Percentiles rank a stretch among this genome's conserved stretches.
Evolutionary conservation across 2,329 filamentous ascomycete species (phyloP).

Genomic region (Colletotrichum tofieldiae): DNA sequence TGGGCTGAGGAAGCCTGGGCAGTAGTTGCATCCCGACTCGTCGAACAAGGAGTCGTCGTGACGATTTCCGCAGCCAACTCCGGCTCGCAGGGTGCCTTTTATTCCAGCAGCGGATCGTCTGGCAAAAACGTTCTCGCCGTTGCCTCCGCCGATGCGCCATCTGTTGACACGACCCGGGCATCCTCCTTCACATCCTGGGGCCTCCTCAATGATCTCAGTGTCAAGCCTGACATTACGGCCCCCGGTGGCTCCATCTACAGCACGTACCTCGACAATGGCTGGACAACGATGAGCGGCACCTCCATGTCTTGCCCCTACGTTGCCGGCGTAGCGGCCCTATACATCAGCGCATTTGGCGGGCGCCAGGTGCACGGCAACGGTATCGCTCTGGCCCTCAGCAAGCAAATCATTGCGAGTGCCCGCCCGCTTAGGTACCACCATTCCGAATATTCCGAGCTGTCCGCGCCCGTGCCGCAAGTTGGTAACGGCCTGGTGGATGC

Average conservation of each 20-base stretch:
- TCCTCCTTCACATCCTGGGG: slow-evolving; percentile 60
- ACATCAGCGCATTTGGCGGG: slow-evolving; percentile 52
- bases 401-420: slow-evolving; percentile 54
- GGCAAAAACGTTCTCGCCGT: slow-evolving; percentile 61
- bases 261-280: slow-evolving; percentile 57
- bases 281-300: slow-evolving; percentile 61
- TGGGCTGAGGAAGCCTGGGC: slow-evolving; percentile 61
- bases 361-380: slow-evolving; percentile 50
- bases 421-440: slow-evolving; percentile 47
- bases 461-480: slow-evolving; percentile 55
- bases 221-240: slow-evolving; percentile 61
- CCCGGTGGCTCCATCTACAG: slow-evolving; percentile 60
- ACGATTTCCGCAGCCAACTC: slow-evolving; percentile 68
- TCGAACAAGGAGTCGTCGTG: slow-evolving; percentile 64
- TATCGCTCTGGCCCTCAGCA: slow-evolving; percentile 49
- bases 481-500: slow-evolving; percentile 61
- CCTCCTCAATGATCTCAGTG: slow-evolving; percentile 58
- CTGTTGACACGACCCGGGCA: background rate
- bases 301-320: slow-evolving; percentile 65
- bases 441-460: slow-evolving; percentile 44
- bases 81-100: slow-evolving; percentile 65
- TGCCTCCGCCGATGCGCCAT: slow-evolving; percentile 55
- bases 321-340: slow-evolving; percentile 59
- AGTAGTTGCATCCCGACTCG: slow-evolving; percentile 57
- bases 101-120: slow-evolving; percentile 57